These are phyloP conservation scores for Verticillium isaacii DNA, from an alignment of 2,329 filamentous ascomycete genomes.

Conservation along the genomic window DNA sequence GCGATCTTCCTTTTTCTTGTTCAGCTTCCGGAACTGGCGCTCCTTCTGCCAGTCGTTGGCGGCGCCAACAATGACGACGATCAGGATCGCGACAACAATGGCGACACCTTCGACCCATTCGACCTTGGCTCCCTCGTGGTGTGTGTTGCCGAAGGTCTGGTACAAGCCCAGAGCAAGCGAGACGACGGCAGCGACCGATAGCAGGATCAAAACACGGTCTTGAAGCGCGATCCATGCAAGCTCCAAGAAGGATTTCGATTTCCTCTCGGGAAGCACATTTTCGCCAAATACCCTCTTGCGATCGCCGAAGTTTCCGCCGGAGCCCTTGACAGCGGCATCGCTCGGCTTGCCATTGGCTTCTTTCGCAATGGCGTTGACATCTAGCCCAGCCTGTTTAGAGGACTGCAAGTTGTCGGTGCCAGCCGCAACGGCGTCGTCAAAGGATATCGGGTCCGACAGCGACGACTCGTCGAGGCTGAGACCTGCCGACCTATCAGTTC, in stretches of 20 bases:
- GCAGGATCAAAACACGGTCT: slow-evolving; percentile 70
- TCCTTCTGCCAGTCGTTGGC: slow-evolving; percentile 81
- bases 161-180: slow-evolving; percentile 72
- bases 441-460: slow-evolving; percentile 37
- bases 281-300: slow-evolving; percentile 53
- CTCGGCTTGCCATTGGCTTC: slow-evolving; percentile 2
- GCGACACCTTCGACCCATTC: slow-evolving; percentile 82
- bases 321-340: slow-evolving; percentile 4
- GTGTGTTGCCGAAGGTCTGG: slow-evolving; percentile 57
- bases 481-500: slow-evolving; percentile 41
- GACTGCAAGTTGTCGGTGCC: slow-evolving; percentile 24
- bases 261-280: slow-evolving; percentile 63
- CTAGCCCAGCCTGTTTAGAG: slow-evolving; percentile 5
- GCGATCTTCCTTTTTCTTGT: slow-evolving; percentile 74
- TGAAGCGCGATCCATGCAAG: slow-evolving; percentile 79
- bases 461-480: slow-evolving; percentile 45
- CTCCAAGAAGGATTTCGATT: slow-evolving; percentile 63
- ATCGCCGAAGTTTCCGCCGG: slow-evolving; percentile 30
- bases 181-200: slow-evolving; percentile 66
- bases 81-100: slow-evolving; percentile 71
- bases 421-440: slow-evolving; percentile 43
- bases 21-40: slow-evolving; percentile 73
- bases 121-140: slow-evolving; percentile 48
- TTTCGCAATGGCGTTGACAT: slow-evolving; percentile 4
- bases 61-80: slow-evolving; percentile 74